Evolutionary conservation across 1,284 basidiomycete genomes (phyloP), one percentile per base, ranked within the genome.

Genomic region (Mycosarcoma maydis): DNA sequence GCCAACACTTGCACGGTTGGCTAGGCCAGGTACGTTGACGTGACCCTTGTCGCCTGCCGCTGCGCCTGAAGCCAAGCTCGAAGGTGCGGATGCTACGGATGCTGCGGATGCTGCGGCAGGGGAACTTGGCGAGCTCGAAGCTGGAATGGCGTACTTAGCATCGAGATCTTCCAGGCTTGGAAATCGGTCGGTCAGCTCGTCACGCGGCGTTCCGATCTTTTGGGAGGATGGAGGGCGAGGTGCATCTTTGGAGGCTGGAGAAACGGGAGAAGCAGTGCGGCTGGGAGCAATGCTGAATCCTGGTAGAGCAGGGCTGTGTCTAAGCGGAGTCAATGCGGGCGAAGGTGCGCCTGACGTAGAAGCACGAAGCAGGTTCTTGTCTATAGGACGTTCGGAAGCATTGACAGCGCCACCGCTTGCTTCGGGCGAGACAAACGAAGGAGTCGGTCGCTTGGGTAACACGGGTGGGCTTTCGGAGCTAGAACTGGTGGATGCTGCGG

Each of bases 151-250:
- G 24, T 70, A 75, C 20, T 48, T 43, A 7, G 67, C 61, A 54
- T 77, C 75, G 20, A 77, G 57, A 26, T 77, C 73, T 30, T 72
- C 75, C 1, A 77, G 41, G 32, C 64, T 73, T 1, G 75, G 75
- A 43, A 73, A 77, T 11, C 75, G 65, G 16, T 66, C 61, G 20
- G 64, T 38, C 13, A 64, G 60, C 43, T 69, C 66, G 41, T 69
- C 56, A 8, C 57, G 48, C 0, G 50, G 60, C 16, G 47, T 44
- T 2, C 16, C 39, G 26, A 36, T 27, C 27, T 51, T 43, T n/a
- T 41, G 49, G 3, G 32, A 24, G 14, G 40, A 17, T 11, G 49
- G 13, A 26, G 33, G 43, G 14, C 32, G 10, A 10, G 58, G 32
- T 16, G 33, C 37, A 6, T 46, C 57, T 6, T 47, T 55, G 16